These are phyloP conservation scores for Xanthoconium separans DNA, from an alignment of 1,284 basidiomycete genomes.

Conservation along the genomic window DNA sequence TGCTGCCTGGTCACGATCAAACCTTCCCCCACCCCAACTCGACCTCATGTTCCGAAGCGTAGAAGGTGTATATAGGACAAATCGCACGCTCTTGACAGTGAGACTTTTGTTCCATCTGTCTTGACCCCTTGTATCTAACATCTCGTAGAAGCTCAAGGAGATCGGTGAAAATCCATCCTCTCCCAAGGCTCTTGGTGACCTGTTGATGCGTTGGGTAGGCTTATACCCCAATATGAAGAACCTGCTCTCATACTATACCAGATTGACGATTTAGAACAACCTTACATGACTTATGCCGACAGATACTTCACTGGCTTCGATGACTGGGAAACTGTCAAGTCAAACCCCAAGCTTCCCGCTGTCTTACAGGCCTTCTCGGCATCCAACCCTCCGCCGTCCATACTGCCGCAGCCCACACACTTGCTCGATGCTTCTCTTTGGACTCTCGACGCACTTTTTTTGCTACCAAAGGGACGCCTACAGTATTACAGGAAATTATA, in stretches of 20 bases:
- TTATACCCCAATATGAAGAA: conserved; percentile 2
- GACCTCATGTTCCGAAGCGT: conserved; percentile 94
- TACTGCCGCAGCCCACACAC: conserved; percentile 37
- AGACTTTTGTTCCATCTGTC: conserved; percentile 26
- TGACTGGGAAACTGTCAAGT: conserved; percentile 73
- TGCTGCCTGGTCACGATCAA: conserved; percentile 92
- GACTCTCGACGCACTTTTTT: conserved; percentile 87
- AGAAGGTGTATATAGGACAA: conserved; percentile 90
- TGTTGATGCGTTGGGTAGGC: conserved; percentile 94
- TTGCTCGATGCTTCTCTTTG: conserved; percentile 52
- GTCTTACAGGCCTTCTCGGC: conserved; percentile 74
- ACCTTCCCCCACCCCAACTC: conserved; percentile 89
- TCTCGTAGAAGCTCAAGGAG: conserved; percentile 81
- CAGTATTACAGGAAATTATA: conserved; percentile 96
- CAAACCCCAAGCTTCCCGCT: conserved; percentile 68
- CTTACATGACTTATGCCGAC: conserved; percentile 82
- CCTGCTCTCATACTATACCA: conserved; percentile 35
- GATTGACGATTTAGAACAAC: conserved; percentile 87
- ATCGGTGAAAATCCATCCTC: conserved; percentile 92
- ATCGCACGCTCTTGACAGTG: conserved; percentile 77
- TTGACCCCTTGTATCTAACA: conserved; percentile 11
- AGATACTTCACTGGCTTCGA: conserved; percentile 83
- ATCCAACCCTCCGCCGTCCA: conserved; percentile 57
- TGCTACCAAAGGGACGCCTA: conserved; percentile 81
- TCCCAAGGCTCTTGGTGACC: conserved; percentile 93